phyloP scores from a whole-genome alignment of 179 eudicot species.

The Sideroxylon spinosum region DNA sequence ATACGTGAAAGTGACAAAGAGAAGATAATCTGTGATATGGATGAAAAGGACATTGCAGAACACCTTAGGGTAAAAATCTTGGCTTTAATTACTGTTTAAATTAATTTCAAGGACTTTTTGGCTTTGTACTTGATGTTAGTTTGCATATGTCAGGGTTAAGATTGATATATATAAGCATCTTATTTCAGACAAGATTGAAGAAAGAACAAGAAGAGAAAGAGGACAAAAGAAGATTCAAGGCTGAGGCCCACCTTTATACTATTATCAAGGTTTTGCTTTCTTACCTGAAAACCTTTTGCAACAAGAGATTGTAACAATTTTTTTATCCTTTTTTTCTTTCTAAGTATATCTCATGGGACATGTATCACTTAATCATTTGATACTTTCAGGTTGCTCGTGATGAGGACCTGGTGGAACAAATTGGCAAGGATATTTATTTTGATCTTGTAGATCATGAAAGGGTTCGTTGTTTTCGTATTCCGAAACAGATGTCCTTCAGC shows the following conservation, averaged over 20 bases:
- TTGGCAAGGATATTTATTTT: constrained; percentile 73
- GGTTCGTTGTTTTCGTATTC: constrained; percentile 75
- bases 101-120: not conserved
- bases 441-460: constrained; percentile 94
- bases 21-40: constrained; percentile 74
- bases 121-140: not conserved
- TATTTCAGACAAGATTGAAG: constrained; percentile 62
- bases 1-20: constrained; percentile 86
- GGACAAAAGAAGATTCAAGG: constrained; percentile 68
- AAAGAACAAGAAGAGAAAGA: constrained; percentile 87
- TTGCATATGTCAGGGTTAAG: not conserved
- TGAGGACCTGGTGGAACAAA: constrained; percentile 67
- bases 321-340: too few species aligned
- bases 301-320: too few species aligned
- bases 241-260: constrained; percentile 87
- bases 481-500: constrained; percentile 61
- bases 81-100: not conserved
- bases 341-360: not conserved
- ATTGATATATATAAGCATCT: constrained; percentile 8
- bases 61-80: constrained; percentile 62
- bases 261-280: constrained; percentile 61
- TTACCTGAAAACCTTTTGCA: not conserved
- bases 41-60: constrained; percentile 83
- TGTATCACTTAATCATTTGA: constrained; percentile 13
- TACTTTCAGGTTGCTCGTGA: constrained; percentile 72